Conservation (phyloP, 495 filamentous ascomycete species). For the Stereocaulon alpinum region DNA sequence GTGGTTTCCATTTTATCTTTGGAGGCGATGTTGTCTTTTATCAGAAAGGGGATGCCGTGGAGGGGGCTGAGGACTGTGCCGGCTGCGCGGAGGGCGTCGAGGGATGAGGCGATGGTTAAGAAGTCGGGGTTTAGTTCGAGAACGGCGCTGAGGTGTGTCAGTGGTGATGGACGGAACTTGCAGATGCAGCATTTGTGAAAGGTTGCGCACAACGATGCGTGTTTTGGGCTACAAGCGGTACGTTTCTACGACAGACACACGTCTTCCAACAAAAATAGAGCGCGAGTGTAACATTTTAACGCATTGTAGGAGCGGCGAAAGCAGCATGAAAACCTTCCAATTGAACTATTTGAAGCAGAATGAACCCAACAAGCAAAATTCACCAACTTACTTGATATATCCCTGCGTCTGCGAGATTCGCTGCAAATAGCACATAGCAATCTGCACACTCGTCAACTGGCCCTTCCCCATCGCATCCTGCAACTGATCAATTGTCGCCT, state of each 20-base stretch:
- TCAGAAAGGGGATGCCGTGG: conserved; percentile 63
- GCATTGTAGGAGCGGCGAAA: neutral
- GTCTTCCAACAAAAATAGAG: too few relatives aligned
- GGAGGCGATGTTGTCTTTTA: conserved; percentile 68
- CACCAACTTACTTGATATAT: conserved; percentile 45
- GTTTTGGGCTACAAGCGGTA: neutral
- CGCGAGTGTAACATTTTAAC: too few relatives aligned
- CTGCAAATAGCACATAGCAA: conserved; percentile 43
- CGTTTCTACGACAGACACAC: too few relatives aligned
- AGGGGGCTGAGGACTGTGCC: conserved; percentile 49
- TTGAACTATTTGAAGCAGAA: too few relatives aligned
- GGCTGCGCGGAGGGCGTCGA: conserved; percentile 47
- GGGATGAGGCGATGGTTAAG: conserved; percentile 42
- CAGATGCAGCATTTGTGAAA: neutral
- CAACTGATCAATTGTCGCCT: conserved; percentile 48
- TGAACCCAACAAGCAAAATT: neutral
- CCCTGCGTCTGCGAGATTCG: conserved; percentile 43
- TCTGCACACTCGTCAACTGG: conserved; percentile 37
- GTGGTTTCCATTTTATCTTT: conserved; percentile 62
- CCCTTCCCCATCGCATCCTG: conserved; percentile 35
- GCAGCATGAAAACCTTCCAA: neutral
- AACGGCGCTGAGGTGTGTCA: conserved; percentile 30
- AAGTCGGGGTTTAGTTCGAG: conserved; percentile 55
- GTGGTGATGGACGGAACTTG: neutral
- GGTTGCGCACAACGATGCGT: fast-evolving